Percentiles rank a stretch among this genome's conserved stretches.
Conservation (phyloP, 164 flowering plant genomes). For the Berberis vulgaris region DNA sequence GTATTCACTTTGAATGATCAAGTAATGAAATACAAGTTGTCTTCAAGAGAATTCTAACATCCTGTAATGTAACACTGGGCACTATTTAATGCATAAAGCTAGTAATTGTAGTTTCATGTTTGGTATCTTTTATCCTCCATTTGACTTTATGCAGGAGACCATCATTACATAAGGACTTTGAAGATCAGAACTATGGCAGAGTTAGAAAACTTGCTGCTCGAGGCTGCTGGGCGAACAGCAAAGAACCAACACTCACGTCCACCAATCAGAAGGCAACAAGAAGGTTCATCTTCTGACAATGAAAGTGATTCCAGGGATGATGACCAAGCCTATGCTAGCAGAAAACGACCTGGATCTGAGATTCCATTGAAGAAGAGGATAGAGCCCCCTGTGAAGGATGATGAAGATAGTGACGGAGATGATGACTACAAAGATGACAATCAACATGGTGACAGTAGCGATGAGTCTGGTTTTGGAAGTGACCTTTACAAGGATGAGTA, state of each 20-base stretch:
- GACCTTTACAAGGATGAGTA: slow-evolving; percentile 85
- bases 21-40: no score
- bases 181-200: no score
- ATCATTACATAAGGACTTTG: no score
- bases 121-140: no score
- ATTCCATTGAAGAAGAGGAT: slow-evolving; percentile 87
- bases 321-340: slow-evolving; percentile 48
- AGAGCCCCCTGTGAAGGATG: slow-evolving; percentile 60
- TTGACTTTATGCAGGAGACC: no score
- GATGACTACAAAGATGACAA: slow-evolving; percentile 31
- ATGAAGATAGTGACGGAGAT: slow-evolving; percentile 52
- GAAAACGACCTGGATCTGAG: slow-evolving; percentile 75
- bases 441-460: slow-evolving; percentile 50
- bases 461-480: slow-evolving; percentile 78
- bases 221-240: slow-evolving; percentile 89
- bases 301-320: slow-evolving; percentile 80
- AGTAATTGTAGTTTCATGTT: no score
- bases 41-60: no score
- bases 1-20: no score
- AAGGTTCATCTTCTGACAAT: slow-evolving; percentile 70
- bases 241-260: slow-evolving; percentile 52
- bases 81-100: no score
- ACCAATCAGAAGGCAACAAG: slow-evolving; percentile 48
- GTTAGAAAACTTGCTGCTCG: slow-evolving; percentile 73
- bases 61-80: no score